These are phyloP conservation scores for Fraxinus xanthoxyloides DNA, from an alignment of 305 asterid species.

Conservation along the genomic window DNA sequence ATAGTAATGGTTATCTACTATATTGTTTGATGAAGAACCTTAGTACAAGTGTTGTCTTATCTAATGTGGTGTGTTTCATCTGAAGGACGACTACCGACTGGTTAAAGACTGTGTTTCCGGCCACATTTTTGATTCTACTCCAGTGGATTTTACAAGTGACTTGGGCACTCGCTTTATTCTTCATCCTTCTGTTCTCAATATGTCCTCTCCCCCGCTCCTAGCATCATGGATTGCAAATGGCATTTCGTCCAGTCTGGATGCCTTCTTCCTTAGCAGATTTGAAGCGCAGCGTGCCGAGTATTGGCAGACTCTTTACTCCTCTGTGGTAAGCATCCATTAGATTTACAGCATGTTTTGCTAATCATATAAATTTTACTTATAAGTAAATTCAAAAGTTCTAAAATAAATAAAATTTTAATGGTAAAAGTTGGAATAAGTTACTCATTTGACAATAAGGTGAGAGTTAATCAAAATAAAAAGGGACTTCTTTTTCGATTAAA, in stretches of 20 bases:
- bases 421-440: not conserved
- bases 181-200: conserved; percentile 65
- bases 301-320: conserved; percentile 93
- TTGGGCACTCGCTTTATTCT: conserved; percentile 65
- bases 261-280: conserved; percentile 69
- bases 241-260: conserved; percentile 67
- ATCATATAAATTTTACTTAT: not conserved
- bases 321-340: conserved; percentile 56
- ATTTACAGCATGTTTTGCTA: not conserved
- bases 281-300: conserved; percentile 86
- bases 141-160: conserved; percentile 86
- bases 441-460: not conserved
- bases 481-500: too few species aligned
- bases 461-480: not conserved
- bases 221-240: conserved; percentile 73
- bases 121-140: conserved; percentile 50
- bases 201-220: conserved; percentile 62
- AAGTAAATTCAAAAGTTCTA: not conserved
- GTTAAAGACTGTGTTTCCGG: conserved; percentile 84
- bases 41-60: conserved; percentile 9
- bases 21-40: not conserved
- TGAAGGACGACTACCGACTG: conserved; percentile 67
- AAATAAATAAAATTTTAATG: not conserved
- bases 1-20: not conserved
- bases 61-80: not conserved